Conservation (phyloP, 2,329 filamentous ascomycete genomes). For the Beauveria bassiana region DNA sequence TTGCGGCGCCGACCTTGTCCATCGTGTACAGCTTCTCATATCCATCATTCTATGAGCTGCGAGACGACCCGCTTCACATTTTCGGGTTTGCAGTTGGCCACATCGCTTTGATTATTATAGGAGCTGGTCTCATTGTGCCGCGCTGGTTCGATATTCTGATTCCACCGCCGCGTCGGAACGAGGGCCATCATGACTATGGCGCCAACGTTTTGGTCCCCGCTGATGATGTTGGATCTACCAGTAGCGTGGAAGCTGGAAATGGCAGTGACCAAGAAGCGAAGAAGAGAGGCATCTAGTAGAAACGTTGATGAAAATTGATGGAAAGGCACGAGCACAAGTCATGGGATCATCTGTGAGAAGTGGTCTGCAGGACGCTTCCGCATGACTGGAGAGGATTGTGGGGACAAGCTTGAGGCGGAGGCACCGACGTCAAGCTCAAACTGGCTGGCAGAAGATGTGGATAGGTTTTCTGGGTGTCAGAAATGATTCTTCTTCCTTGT, state of each 20-base stretch:
- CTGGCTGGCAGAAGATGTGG: not conserved
- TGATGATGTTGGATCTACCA: conserved; percentile 3
- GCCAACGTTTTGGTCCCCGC: conserved; percentile 10
- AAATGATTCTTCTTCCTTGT: not conserved
- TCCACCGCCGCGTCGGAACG: conserved; percentile 35
- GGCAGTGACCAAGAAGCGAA: not conserved
- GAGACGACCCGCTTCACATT: conserved; percentile 43
- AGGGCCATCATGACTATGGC: conserved; percentile 31
- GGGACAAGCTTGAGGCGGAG: not conserved
- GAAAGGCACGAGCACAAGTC: not conserved
- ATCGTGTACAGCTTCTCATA: conserved; percentile 47
- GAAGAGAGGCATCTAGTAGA: not conserved
- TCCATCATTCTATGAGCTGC: conserved; percentile 38
- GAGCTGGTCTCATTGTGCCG: conserved; percentile 42
- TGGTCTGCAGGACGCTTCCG: not conserved
- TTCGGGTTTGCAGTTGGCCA: conserved; percentile 42
- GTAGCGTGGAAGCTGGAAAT: conserved; percentile 1
- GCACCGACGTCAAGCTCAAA: not conserved
- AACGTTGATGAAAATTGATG: not conserved
- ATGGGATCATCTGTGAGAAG: not conserved
- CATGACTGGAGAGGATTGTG: not conserved
- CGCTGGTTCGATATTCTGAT: conserved; percentile 47
- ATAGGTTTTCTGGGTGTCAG: not conserved
- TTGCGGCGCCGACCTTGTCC: conserved; percentile 40
- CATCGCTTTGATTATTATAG: conserved; percentile 37